Evolutionary conservation across 1,139 yeast genomes (phyloP), one percentile per base, ranked within the genome.

Genomic region (Geotrichum macrosporum): DNA sequence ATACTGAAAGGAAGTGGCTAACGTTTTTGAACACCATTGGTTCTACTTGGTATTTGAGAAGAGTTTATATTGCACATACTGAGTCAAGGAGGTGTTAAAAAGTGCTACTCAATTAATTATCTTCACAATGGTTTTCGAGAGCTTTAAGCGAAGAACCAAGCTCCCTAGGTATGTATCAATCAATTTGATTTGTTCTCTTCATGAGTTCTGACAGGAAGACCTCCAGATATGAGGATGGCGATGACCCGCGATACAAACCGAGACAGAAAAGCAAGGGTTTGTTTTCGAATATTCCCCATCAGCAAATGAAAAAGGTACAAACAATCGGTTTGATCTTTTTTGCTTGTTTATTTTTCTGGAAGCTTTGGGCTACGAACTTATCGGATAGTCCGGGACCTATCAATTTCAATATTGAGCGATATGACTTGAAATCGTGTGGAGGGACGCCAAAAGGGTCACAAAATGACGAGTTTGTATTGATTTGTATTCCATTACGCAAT

Each of bases 401-500:
- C n/a, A n/a, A n/a, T n/a, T n/a, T n/a, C n/a, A n/a, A n/a, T n/a
- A 80, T 75, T 6, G 75, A 72, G 40, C 76, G 66, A 56, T 79
- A 75, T 56, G 84, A 80, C 59, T 60, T 81, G 46, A 63, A 65
- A 33, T 70, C 73, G 38, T 74, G 70, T 52, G 65, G 64, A 30
- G 78, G 80, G 20, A 57, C 73, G 15, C 58, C 66, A 4, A 72
- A 75, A 44, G 84, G 84, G 13, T 75, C 80, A 75, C 74, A 73
- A 53, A 64, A 67, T 22, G 70, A 68, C 12, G 84, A 81, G 55
- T 69, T 78, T 35, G 73, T 81, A 29, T 65, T 81, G 37, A 72
- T 80, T 52, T 76, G 81, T 56, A 81, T 80, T 31, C 87, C 87
- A 5, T 62, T 80, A 51, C 72, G 86, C 62, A 84, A 80, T 58